Conservation (phyloP, 495 filamentous ascomycete genomes). For the Hypoxylon intermedium region DNA sequence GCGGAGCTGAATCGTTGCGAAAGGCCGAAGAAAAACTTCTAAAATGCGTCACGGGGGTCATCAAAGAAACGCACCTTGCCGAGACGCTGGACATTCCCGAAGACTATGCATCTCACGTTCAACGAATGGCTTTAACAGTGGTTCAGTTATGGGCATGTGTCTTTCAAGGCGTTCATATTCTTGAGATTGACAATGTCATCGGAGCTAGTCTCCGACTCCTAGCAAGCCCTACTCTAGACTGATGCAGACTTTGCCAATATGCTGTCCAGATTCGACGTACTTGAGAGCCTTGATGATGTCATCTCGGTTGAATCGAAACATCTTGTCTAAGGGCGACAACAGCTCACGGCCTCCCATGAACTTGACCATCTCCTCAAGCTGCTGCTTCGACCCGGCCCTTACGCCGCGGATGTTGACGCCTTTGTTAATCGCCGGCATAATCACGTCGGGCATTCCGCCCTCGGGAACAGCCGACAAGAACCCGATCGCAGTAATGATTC, state of each 20-base stretch:
- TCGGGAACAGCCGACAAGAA: slow-evolving; percentile 54
- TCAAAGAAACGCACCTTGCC: slow-evolving; percentile 18
- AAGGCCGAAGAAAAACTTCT: slow-evolving; percentile 19
- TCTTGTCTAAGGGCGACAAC: slow-evolving; percentile 36
- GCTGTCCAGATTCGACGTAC: slow-evolving; percentile 31
- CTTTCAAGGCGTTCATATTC: slow-evolving; percentile 21
- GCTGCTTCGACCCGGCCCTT: slow-evolving; percentile 29
- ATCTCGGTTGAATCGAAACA: slow-evolving; percentile 37
- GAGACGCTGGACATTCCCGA: slow-evolving; percentile 18
- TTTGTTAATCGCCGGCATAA: not conserved
- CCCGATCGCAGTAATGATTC: slow-evolving; percentile 64
- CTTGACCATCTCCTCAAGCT: slow-evolving; percentile 34
- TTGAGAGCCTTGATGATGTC: slow-evolving; percentile 36
- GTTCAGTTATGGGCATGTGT: slow-evolving; percentile 17
- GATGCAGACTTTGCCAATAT: slow-evolving; percentile 46
- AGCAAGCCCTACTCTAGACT: slow-evolving; percentile 28
- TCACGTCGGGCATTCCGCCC: not conserved
- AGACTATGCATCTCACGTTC: slow-evolving; percentile 15
- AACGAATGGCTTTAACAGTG: slow-evolving; percentile 9
- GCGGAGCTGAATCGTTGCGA: slow-evolving; percentile 10
- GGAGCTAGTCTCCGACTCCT: slow-evolving; percentile 9
- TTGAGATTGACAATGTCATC: slow-evolving; percentile 26
- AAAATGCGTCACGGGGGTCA: slow-evolving; percentile 13
- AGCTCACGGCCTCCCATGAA: not conserved
- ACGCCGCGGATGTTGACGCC: not conserved